These are phyloP conservation scores for Aspergillus persii DNA, from an alignment of 2,329 filamentous ascomycete species.

Conservation along the genomic window DNA sequence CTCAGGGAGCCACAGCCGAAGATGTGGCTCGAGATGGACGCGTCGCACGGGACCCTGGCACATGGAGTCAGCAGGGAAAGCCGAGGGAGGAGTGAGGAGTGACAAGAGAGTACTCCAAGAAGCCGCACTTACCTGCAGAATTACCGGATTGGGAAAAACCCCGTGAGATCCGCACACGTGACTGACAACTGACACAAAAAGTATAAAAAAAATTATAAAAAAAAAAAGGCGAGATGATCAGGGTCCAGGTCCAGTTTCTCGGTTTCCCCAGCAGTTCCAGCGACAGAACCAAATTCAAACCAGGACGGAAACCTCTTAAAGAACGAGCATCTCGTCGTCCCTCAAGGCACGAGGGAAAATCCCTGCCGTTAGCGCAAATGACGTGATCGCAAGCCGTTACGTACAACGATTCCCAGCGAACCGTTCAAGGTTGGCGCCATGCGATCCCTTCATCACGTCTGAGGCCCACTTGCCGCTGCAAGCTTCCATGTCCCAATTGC, in stretches of 20 bases:
- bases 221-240: not conserved
- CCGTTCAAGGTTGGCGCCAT: not conserved
- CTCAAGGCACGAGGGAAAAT: not conserved
- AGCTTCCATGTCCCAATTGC: not conserved
- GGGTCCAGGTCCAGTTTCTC: not conserved
- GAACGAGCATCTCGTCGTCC: not conserved
- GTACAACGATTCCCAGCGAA: slow-evolving; percentile 5
- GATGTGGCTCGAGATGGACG: not conserved
- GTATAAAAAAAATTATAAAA: not conserved
- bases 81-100: not conserved
- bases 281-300: not conserved
- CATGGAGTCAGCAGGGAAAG: not conserved
- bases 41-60: not conserved
- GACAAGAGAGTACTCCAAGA: too few species aligned
- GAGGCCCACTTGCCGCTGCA: not conserved
- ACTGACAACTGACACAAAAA: not conserved
- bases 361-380: slow-evolving; percentile 18
- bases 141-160: not conserved
- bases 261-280: not conserved
- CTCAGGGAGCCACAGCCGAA: not conserved
- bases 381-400: slow-evolving; percentile 25
- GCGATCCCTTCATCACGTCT: not conserved
- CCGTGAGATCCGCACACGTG: not conserved
- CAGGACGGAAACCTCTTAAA: not conserved
- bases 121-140: not conserved